These are phyloP conservation scores for Phytophthora brassicae DNA, from an alignment of 352 stramenopile genomes.

Conservation along the genomic window DNA sequence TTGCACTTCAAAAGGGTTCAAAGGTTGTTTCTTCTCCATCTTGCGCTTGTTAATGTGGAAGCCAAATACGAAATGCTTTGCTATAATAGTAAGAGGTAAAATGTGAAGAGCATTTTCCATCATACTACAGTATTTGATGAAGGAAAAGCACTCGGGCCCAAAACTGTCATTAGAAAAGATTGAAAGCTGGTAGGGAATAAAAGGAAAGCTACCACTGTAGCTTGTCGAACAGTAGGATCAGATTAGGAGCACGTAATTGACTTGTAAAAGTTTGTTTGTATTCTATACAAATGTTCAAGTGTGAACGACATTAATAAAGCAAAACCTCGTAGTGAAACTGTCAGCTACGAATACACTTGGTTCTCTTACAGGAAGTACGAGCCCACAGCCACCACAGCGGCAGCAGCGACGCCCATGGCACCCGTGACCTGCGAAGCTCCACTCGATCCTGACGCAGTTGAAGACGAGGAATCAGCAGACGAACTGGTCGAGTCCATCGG, in stretches of 20 bases:
- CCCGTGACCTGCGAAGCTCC: conserved; percentile 24
- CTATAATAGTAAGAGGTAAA: not conserved
- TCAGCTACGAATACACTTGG: not conserved
- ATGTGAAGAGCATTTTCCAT: not conserved
- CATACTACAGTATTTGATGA: not conserved
- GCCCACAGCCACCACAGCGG: conserved; percentile 23
- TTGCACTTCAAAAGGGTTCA: conserved; percentile 4
- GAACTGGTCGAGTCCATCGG: conserved; percentile 10
- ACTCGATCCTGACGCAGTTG: conserved; percentile 27
- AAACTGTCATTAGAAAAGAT: not conserved
- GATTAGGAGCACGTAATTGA: too few relatives aligned
- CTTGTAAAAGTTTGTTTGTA: not conserved
- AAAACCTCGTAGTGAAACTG: too few relatives aligned
- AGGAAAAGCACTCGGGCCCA: not conserved
- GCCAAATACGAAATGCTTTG: not conserved
- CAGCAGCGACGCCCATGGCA: conserved; percentile 22
- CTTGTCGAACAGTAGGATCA: too few relatives aligned
- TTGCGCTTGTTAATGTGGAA: not conserved
- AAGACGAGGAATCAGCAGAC: conserved; percentile 13
- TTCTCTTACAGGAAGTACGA: conserved; percentile 30
- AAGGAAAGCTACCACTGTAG: not conserved
- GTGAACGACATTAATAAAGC: too few relatives aligned
- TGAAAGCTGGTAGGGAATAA: not conserved
- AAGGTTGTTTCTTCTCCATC: not conserved
- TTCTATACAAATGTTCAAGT: not conserved